Base-by-base conservation (phyloP, 371 early-diverging fungal genomes). In the Zychaea mexicana region DNA sequence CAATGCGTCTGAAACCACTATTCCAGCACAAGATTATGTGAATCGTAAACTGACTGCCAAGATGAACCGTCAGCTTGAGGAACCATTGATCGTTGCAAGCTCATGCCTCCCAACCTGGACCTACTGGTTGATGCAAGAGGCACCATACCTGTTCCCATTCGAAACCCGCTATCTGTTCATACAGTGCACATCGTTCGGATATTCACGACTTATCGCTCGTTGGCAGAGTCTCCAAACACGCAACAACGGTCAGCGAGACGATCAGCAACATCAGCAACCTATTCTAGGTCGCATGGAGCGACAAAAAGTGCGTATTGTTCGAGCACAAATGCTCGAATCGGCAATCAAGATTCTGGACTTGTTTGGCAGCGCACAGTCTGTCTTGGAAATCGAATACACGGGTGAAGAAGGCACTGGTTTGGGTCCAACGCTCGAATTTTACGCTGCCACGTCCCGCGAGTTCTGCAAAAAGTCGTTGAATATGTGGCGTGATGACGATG, bases 401-500 rank as follows among this genome's bases (percentile, higher is more conserved):
- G 94, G 92, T 30, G 98, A 98, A 66, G 96, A 94, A 22, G 98
- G 98, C 10, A 94, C 95, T 3, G 98, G 98, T 2, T 72, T 95
- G 6, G 98, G 98, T 0, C 96, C 97, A 0, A 97, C 98, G 0
- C 77, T 96, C 7, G 98, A 97, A 68, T 97, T 96, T 66, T 98
- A 94, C 68, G 82, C 95, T 1, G 70, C 83, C 5, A 88, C 94
- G 0, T 95, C 91, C 17, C 85, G 84, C 33, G 94, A 92, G 64
- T 78, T 96, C 19, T 83, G 88, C 52, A 88, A 85, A 57, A 81
- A 73, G 49, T 74, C 72, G 2, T 62, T 85, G 19, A 78, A 76
- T 26, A 69, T 92, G 70, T 90, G 92, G 90, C 76, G 87, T 1
- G 85, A 85, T 52, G 81, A 66, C 52, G 80, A 77, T 7, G 68